Conservation (phyloP, 805 yeast genomes). For the Tetrapisispora phaffii region DNA sequence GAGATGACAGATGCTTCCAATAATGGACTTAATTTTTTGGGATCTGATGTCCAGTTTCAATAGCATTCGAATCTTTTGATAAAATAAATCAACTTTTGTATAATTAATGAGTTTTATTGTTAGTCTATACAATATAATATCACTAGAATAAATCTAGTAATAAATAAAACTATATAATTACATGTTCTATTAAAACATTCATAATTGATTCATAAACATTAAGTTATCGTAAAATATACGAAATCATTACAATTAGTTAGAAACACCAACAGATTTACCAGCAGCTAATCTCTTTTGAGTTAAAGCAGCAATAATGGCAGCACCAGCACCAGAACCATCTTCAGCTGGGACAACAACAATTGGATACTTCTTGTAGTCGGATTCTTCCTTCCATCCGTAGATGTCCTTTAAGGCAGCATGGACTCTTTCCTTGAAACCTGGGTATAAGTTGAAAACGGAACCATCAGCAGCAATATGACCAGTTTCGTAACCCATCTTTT, state of each 20-base stretch:
- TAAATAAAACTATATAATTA: neutral
- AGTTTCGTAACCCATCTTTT: conserved; percentile 66
- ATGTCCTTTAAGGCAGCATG: conserved; percentile 82
- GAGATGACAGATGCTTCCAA: neutral
- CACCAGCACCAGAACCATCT: conserved; percentile 98
- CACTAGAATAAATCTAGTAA: neutral
- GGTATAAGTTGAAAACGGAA: conserved; percentile 88
- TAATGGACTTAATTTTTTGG: conserved; percentile 9
- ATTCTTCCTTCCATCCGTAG: conserved; percentile 58
- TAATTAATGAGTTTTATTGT: neutral
- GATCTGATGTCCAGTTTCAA: conserved; percentile 20
- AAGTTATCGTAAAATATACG: neutral
- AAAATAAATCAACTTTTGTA: neutral
- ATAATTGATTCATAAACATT: conserved; percentile 3
- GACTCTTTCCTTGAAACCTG: conserved; percentile 82
- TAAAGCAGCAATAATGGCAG: conserved; percentile 94
- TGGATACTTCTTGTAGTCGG: conserved; percentile 48
- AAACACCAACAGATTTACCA: conserved; percentile 59
- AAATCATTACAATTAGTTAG: conserved; percentile 7
- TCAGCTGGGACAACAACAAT: conserved; percentile 83
- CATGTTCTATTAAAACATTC: neutral
- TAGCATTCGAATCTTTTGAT: neutral
- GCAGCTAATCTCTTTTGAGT: conserved; percentile 67
- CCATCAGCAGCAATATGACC: conserved; percentile 97
- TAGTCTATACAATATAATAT: neutral